Base-by-base conservation (phyloP, 805 yeast genomes). In the Lipomyces starkeyi region DNA sequence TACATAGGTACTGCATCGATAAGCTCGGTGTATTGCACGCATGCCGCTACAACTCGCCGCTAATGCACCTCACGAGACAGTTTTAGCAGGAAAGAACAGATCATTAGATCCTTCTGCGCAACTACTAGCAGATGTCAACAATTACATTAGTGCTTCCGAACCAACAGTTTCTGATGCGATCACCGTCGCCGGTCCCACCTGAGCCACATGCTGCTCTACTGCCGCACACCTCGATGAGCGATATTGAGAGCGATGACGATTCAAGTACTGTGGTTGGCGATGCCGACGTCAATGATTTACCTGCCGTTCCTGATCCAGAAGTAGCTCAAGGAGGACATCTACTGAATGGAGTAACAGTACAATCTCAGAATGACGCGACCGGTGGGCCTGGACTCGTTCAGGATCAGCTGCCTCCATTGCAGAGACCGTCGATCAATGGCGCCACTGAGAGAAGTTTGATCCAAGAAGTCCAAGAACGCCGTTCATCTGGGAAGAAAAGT, bases 401-500 rank as follows among this genome's bases (percentile, higher is more conserved):
- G 9, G 49, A 43, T 43, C 49, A 17, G 6, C 7, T 8, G 22
- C 9, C 49, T 17, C 20, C 6, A 17, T 43, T n/a, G 14, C 49
- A 43, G 22, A 17, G 20, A 6, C 49, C 49, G 22, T 25, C 9
- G 49, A 43, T 43, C 20, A 43, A 43, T n/a, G 22, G 49, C 11
- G 49, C 49, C 20, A n/a, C 49, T 17, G 49, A 43, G 22, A 43
- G 29, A 22, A 29, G n/a, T 54, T 22, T 25, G n/a, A 54, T 5
- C 7, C 29, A 27, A 17, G 43, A 57, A 13, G 43, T 25, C 27
- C 59, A 17, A 32, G 59, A 57, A 9, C 59, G 59, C 8, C 59
- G 64, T 7, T 22, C 61, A n/a, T 47, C 64, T 9, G 52, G 62
- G n/a, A 67, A 67, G 57, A 35, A 59, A 32, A 65, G 71, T 68